Evolutionary conservation across 768 basidiomycete genomes (phyloP).

Genomic region (Agaricus subrufescens): DNA sequence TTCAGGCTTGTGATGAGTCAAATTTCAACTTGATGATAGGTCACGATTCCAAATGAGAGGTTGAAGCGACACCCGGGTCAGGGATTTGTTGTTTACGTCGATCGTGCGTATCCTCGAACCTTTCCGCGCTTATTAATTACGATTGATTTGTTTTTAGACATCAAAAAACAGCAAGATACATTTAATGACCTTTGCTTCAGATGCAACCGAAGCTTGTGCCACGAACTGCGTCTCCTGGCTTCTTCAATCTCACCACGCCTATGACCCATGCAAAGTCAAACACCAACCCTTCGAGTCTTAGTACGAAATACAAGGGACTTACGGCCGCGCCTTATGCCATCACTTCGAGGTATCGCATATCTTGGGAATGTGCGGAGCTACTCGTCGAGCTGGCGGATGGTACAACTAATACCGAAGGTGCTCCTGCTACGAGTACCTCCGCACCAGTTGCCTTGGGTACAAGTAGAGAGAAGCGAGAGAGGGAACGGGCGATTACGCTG

Average conservation of each 20-base stretch:
- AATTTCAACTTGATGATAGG: too few species aligned
- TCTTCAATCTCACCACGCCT: slow-evolving; percentile 41
- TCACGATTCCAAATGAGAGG: too few species aligned
- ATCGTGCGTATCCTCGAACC: slow-evolving; percentile 50
- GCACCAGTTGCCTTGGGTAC: slow-evolving; percentile 24
- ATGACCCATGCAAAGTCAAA: slow-evolving; percentile 50
- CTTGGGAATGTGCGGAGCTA: slow-evolving; percentile 88
- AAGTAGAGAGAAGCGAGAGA: slow-evolving; percentile 24
- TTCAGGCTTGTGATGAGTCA: too few species aligned
- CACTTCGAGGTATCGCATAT: slow-evolving; percentile 73
- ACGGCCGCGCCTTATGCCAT: slow-evolving; percentile 56
- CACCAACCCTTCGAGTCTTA: slow-evolving; percentile 36
- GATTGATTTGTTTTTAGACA: slow-evolving; percentile 39
- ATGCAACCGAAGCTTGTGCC: slow-evolving; percentile 47
- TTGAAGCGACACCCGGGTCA: slow-evolving; percentile 73
- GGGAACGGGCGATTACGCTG: slow-evolving; percentile 71
- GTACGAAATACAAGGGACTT: slow-evolving; percentile 47
- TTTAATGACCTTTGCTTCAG: slow-evolving; percentile 47
- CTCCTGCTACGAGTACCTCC: slow-evolving; percentile 36
- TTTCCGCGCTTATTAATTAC: neutral
- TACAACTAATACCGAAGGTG: slow-evolving; percentile 21
- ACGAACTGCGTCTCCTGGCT: slow-evolving; percentile 45
- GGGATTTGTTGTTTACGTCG: slow-evolving; percentile 83
- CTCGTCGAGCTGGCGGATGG: slow-evolving; percentile 82
- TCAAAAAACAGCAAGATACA: slow-evolving; percentile 63